Base-by-base conservation (phyloP, 805 yeast genomes). In the Ogataea salicorniae region DNA sequence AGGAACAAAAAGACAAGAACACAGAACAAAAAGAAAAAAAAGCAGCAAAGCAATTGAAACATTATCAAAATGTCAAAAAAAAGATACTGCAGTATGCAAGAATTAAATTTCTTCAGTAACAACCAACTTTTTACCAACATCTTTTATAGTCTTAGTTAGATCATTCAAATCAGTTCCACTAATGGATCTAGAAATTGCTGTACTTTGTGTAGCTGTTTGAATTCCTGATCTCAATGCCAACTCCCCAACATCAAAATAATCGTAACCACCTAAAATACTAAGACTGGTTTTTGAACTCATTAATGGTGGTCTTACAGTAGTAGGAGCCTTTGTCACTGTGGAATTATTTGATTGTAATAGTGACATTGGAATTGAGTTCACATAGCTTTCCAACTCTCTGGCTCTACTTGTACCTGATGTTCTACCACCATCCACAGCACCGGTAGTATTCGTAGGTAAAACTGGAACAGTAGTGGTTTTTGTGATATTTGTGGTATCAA, bases 211-310 rank as follows among this genome's bases (percentile, higher is more conserved):
- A n/a, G 55, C 59, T 4, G 69, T 62, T 29, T 51, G 54, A 14
- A 57, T 23, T 15, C 55, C 69, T 1, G 81, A 76, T 55, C 80
- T 70, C 23, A 72, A 67, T 39, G 72, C 74, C 39, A 78, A 71
- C 14, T 77, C 80, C 2, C 77, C 80, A 63, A 78, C 76, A 59
- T 79, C 83, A 51, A 79, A 79, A 54, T 78, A 79, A 37, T 81
- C 83, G 55, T 79, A 79, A 2, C 83, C 84, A 33, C 84, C 84
- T 45, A 79, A 61, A 65, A 75, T 55, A 59, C 69, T 54, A 52
- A 68, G 53, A 50, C 64, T 46, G 41, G 52, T 48, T 15, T 43
- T 41, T 3, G 41, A 48, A 13, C 39, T 37, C 5, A 46, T 18
- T 13, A 48, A 33, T 4, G 37, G 16, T 11, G 48, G 49, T 20